Conservation (phyloP, 805 yeast species). For the Candida yuanshanica region DNA sequence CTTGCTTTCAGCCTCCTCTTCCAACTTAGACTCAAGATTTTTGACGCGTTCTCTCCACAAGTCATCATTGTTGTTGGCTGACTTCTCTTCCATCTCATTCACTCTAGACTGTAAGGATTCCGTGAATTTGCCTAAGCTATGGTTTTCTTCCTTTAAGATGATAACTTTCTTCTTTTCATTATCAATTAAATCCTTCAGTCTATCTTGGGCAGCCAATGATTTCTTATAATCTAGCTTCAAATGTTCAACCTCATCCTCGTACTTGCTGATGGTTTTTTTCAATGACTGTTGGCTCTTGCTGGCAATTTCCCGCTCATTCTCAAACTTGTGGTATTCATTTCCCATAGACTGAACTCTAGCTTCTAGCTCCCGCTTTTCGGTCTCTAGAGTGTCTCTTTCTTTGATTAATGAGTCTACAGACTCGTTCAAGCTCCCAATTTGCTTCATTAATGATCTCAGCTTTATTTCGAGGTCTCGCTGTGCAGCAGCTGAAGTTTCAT, state of each 20-base stretch:
- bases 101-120: slow-evolving; percentile 43
- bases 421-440: slow-evolving; percentile 50
- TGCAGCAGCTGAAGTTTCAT: slow-evolving; percentile 35
- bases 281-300: slow-evolving; percentile 12
- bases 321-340: slow-evolving; percentile 33
- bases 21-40: slow-evolving; percentile 46
- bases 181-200: slow-evolving; percentile 25
- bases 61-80: slow-evolving; percentile 46
- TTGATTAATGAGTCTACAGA: slow-evolving; percentile 53
- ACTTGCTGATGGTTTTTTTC: slow-evolving; percentile 19
- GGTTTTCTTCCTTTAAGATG: slow-evolving; percentile 61
- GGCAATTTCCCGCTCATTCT: slow-evolving; percentile 24
- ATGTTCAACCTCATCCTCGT: slow-evolving; percentile 25
- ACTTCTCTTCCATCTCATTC: slow-evolving; percentile 40
- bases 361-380: slow-evolving; percentile 44
- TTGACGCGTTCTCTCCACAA: slow-evolving; percentile 53
- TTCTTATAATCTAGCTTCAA: slow-evolving; percentile 27
- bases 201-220: slow-evolving; percentile 18
- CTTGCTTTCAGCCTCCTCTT: slow-evolving; percentile 39
- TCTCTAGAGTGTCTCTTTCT: slow-evolving; percentile 58
- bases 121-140: slow-evolving; percentile 52
- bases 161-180: slow-evolving; percentile 46
- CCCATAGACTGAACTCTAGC: slow-evolving; percentile 35
- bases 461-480: slow-evolving; percentile 42
- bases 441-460: slow-evolving; percentile 41